Conservation (phyloP, 768 basidiomycete species). For the Lactarius quietus region DNA sequence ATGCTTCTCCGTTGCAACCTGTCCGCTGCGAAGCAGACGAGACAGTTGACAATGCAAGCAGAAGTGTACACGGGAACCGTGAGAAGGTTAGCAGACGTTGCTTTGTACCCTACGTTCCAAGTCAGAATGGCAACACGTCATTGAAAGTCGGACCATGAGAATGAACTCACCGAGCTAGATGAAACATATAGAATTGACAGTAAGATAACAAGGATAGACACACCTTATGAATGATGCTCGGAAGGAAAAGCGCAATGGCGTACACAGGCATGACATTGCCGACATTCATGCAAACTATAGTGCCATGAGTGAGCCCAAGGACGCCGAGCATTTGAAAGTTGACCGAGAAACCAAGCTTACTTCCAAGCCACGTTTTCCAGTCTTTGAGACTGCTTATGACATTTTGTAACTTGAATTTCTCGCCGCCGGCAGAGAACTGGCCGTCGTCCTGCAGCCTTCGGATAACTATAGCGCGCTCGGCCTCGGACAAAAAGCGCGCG, state of each 20-base stretch:
- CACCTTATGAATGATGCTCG: conserved; percentile 76
- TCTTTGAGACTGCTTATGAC: conserved; percentile 58
- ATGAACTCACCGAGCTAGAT: conserved; percentile 5
- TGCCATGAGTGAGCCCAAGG: neutral
- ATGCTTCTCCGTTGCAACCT: conserved; percentile 55
- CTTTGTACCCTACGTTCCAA: conserved; percentile 48
- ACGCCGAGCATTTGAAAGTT: neutral
- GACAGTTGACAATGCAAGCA: no score
- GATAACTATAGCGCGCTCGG: no score
- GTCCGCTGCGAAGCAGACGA: conserved; percentile 62
- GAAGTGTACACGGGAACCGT: no score
- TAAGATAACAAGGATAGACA: conserved; percentile 26
- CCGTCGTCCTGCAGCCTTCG: conserved; percentile 62
- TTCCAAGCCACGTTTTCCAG: conserved; percentile 60
- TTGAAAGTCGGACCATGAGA: no score
- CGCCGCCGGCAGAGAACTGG: no score
- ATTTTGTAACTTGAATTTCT: no score
- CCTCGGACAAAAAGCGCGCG: no score
- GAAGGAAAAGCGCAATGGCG: conserved; percentile 68
- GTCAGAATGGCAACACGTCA: neutral
- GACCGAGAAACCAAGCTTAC: conserved; percentile 26
- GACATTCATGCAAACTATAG: conserved; percentile 50
- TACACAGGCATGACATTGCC: conserved; percentile 66
- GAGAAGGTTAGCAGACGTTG: conserved; percentile 75
- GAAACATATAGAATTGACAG: neutral